These are phyloP conservation scores for Ceratobasidium sp. DNA, from an alignment of 1,284 basidiomycete species.

Conservation along the genomic window DNA sequence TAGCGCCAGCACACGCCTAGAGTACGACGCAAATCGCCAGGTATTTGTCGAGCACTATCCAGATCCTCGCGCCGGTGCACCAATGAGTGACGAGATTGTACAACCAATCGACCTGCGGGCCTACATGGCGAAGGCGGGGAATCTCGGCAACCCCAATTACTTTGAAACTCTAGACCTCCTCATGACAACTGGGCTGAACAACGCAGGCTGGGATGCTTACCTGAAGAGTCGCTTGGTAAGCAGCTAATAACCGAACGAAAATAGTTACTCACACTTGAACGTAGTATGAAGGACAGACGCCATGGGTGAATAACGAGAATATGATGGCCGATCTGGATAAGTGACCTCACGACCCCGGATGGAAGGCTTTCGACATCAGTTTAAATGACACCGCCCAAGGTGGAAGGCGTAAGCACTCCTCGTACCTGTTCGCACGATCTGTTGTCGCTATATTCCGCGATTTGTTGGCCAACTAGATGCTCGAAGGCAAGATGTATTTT, in stretches of 20 bases:
- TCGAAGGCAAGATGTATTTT: conserved; percentile 36
- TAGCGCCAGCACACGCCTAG: not conserved
- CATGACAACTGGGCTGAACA: conserved; percentile 23
- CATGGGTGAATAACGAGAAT: conserved; percentile 7
- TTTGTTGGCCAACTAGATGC: conserved; percentile 40
- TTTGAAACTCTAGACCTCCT: conserved; percentile 17
- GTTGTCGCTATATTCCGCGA: conserved; percentile 4
- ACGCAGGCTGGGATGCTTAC: not conserved
- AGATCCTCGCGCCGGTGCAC: conserved; percentile 5
- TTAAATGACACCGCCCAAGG: not conserved
- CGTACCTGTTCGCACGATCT: conserved; percentile 22
- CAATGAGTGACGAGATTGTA: not conserved
- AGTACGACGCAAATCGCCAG: conserved; percentile 6
- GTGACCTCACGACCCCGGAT: conserved; percentile 17
- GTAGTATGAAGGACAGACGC: conserved; percentile 13
- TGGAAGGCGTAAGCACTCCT: not conserved
- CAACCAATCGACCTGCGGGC: conserved; percentile 8
- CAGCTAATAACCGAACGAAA: not conserved
- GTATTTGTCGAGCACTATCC: conserved; percentile 18
- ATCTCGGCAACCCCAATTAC: conserved; percentile 8
- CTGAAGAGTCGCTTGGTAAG: conserved; percentile 27
- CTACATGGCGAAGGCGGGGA: conserved; percentile 8
- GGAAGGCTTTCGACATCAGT: conserved; percentile 6
- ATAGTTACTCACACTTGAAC: not conserved
- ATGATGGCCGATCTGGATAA: conserved; percentile 7